Base-by-base conservation (phyloP, 2,329 filamentous ascomycete species). In the Diaporthe nobilis region DNA sequence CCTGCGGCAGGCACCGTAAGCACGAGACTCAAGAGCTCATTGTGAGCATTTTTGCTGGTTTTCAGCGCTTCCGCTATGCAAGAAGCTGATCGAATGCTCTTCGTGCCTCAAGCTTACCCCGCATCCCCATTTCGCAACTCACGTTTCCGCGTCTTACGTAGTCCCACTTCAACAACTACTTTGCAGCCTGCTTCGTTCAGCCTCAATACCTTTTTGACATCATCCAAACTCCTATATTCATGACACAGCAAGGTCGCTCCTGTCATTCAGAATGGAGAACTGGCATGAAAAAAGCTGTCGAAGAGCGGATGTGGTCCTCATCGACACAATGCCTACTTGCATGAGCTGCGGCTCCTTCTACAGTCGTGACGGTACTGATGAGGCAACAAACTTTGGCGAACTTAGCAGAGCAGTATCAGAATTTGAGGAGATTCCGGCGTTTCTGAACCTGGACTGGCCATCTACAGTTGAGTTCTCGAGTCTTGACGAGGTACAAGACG, bases 311-410 rank as follows among this genome's bases (percentile, higher is more conserved):
- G 60, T 65, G 25, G 17, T 65, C 20, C 39, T 65, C 25, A 22
- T 47, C 42, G 60, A 65, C 39, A 22, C 39, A 39, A 65, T 65
- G 60, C 42, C 42, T 9, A 47, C 60, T 28, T 65, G 39, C 60
- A 47, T 47, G 60, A 65, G 60, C 60, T 65, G 60, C 25, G 60
- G 60, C 4, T 65, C 60, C 25, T 65, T 65, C 17, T 65, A 65
- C 25, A 47, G 4, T 12, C 7, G 42, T 12, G 39, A 65, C 12
- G 17, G 17, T 9, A 20, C 8, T 13, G 42, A 65, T 22, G 60
- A 22, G 4, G 28, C 17, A 17, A 25, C 8, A 2, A 42, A 22
- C 25, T 5, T 5, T 3, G 25, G 39, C 60, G 42, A 47, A 7
- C 42, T 65, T 22, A 9, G 7, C 8, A 47, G 20, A 31, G 60